Evolutionary conservation across 2,329 filamentous ascomycete species (phyloP), one percentile per base, ranked within the genome.

Genomic region (Phyllosticta ampelicida): DNA sequence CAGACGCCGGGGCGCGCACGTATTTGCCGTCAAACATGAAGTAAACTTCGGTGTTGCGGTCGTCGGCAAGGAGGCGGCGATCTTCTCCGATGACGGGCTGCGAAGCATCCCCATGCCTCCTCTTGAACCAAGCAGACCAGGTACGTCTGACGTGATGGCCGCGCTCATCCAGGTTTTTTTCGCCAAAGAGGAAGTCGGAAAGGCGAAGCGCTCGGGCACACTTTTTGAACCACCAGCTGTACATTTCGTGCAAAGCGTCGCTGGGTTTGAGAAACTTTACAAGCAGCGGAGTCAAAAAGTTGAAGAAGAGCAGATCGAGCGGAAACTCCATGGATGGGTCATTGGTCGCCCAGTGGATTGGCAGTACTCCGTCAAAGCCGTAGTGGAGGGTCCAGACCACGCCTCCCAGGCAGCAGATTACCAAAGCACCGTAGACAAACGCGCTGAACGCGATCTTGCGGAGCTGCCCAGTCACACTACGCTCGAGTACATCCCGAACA

Each of bases 401-500:
- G 49, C 94, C 92, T 9, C 94, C 94, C 0, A 99, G 81, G 69
- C 94, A 99, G 23, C 97, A 76, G 48, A 97, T 87, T 58, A 99
- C 91, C 56, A 99, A 76, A 0, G 88, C 90, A 30, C 94, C 95
- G 65, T 99, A 99, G 2, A 99, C 91, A 59, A 97, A 83, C 16
- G 91, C 95, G 61, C 91, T 96, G 68, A 97, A 97, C 1, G 91
- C 81, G 53, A 99, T 99, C 74, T 99, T 99, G 58, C 92, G 85
- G 30, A 99, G 81, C 72, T 99, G 94, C 0, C 91, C 96, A 11
- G 87, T 85, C 53, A 99, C 86, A 65, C 87, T 95, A 30, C 94
- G 86, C 71, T 99, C 94, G 18, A 99, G 80, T 11, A 99, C 94
- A 71, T 99, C 94, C 44, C 95, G 88, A 5, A 99, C 92, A 0